phyloP scores from a whole-genome alignment of 2,329 filamentous ascomycete genomes.

The Amauroascus verrucosus region DNA sequence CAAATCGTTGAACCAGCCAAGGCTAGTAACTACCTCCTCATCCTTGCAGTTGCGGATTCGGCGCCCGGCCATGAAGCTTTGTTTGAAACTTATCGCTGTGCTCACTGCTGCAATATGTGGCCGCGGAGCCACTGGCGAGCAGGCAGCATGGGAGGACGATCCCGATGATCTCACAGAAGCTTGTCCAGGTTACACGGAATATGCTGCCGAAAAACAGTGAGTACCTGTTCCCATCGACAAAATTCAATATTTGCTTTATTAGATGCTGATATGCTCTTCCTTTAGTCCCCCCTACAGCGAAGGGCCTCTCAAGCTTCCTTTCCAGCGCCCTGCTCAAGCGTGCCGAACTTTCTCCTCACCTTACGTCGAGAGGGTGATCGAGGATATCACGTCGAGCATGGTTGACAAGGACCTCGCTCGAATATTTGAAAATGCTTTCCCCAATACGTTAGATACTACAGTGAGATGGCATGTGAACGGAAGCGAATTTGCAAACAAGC shows the following conservation, averaged over 20 bases:
- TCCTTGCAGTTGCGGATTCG: no score
- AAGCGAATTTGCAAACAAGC: conserved; percentile 33
- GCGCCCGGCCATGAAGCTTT: conserved; percentile 2
- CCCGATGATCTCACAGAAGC: conserved; percentile 14
- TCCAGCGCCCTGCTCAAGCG: conserved; percentile 65
- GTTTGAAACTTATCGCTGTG: background rate
- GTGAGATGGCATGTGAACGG: conserved; percentile 74
- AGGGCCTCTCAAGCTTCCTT: conserved; percentile 70
- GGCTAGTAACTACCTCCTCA: no score
- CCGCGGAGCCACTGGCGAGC: background rate
- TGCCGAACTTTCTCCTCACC: conserved; percentile 87
- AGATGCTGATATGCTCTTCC: conserved; percentile 7
- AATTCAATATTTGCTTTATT: no score
- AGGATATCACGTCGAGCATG: conserved; percentile 68
- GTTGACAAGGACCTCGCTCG: conserved; percentile 78
- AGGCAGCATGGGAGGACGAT: background rate
- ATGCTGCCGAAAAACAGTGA: conserved; percentile 21
- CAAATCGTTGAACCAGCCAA: background rate
- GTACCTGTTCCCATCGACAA: background rate
- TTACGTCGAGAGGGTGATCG: conserved; percentile 77
- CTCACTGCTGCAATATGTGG: background rate
- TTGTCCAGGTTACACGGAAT: conserved; percentile 24
- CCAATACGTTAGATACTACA: conserved; percentile 82
- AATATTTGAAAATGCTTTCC: conserved; percentile 90
- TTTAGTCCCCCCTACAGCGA: conserved; percentile 64